phyloP scores from a whole-genome alignment of 805 yeast genomes.

The Dipodascus albidus region DNA sequence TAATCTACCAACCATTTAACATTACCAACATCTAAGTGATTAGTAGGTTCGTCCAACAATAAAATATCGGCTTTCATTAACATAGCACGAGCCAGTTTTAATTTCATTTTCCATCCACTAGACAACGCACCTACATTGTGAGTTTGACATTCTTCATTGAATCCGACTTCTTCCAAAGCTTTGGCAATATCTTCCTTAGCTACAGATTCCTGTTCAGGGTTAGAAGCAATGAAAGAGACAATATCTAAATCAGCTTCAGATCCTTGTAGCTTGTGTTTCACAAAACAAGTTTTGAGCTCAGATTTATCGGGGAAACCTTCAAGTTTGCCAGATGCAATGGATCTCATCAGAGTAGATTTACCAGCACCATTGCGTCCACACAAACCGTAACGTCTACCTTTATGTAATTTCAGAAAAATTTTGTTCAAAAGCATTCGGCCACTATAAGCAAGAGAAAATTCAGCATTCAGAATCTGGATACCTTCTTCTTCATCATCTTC shows the following conservation, averaged over 20 bases:
- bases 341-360: constrained; percentile 93
- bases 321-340: constrained; percentile 90
- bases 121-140: constrained; percentile 91
- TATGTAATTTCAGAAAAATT: constrained; percentile 73
- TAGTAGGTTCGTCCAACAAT: constrained; percentile 94
- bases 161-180: constrained; percentile 80
- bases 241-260: constrained; percentile 85
- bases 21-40: constrained; percentile 89
- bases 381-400: constrained; percentile 95
- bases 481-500: constrained; percentile 66
- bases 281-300: constrained; percentile 84
- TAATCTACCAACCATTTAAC: constrained; percentile 93
- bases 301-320: constrained; percentile 94
- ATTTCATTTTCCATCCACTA: constrained; percentile 99
- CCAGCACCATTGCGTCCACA: constrained; percentile 99
- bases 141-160: constrained; percentile 76
- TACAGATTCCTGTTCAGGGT: constrained; percentile 62
- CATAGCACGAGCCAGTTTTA: constrained; percentile 97
- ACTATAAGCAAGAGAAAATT: constrained; percentile 94
- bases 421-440: constrained; percentile 93
- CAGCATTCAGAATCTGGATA: constrained; percentile 83
- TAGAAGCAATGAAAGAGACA: constrained; percentile 78
- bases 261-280: constrained; percentile 94
- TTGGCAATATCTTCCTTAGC: constrained; percentile 57
- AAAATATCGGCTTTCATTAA: constrained; percentile 92